These are phyloP conservation scores for Brassica incana DNA, from an alignment of 345 rosid species.

Conservation along the genomic window DNA sequence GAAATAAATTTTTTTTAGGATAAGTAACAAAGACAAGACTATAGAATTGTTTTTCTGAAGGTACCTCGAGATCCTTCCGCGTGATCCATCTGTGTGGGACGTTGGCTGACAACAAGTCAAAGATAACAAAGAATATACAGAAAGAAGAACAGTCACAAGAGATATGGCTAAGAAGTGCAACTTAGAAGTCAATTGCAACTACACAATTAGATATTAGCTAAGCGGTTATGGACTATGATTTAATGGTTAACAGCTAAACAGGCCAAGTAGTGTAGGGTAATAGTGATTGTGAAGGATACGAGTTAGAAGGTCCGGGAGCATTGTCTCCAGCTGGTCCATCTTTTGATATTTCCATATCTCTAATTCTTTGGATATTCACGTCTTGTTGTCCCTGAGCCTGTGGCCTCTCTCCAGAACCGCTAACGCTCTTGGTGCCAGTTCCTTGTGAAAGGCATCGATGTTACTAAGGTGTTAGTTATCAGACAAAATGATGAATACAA, in stretches of 20 bases:
- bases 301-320: conserved; percentile 44
- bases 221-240: background rate
- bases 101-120: conserved; percentile 34
- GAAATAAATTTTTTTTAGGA: conserved; percentile 10
- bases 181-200: background rate
- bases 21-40: conserved; percentile 11
- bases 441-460: conserved; percentile 45
- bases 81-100: conserved; percentile 38
- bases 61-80: conserved; percentile 46
- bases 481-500: background rate
- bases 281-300: conserved; percentile 41
- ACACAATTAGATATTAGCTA: background rate
- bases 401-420: conserved; percentile 58
- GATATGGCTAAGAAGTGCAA: conserved; percentile 3
- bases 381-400: conserved; percentile 47
- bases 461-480: conserved; percentile 24
- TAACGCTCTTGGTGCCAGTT: conserved; percentile 61
- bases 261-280: conserved; percentile 3
- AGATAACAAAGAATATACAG: conserved; percentile 19
- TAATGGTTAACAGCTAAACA: conserved; percentile 5
- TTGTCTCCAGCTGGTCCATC: conserved; percentile 43
- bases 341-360: conserved; percentile 61
- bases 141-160: background rate
- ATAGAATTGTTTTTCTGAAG: conserved; percentile 4
- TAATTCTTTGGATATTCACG: conserved; percentile 56